Conservation (phyloP, 768 basidiomycete species). For the Suillus alpinus region DNA sequence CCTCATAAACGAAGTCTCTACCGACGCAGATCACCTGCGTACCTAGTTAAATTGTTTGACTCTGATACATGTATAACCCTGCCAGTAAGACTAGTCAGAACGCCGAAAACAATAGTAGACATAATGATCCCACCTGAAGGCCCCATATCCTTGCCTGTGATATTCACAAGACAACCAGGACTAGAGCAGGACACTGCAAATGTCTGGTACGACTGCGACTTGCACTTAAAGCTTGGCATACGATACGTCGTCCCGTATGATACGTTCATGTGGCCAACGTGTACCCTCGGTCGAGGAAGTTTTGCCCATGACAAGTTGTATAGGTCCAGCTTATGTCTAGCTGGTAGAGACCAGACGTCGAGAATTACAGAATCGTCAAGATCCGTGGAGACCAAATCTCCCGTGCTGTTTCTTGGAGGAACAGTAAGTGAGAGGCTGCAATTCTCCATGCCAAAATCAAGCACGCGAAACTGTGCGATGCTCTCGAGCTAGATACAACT, state of each 20-base stretch:
- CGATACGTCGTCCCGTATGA: neutral
- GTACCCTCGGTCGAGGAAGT: neutral
- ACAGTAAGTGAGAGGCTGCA: constrained; percentile 22
- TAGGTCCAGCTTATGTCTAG: neutral
- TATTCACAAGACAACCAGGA: constrained; percentile 1
- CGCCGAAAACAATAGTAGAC: neutral
- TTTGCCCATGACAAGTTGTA: neutral
- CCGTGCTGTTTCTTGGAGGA: constrained; percentile 12
- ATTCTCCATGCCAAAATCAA: constrained; percentile 33
- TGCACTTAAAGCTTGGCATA: neutral
- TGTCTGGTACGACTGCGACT: constrained; percentile 3
- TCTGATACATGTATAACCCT: neutral
- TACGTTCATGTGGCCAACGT: neutral
- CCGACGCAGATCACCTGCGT: neutral
- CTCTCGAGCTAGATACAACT: neutral
- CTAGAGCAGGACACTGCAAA: constrained; percentile 1
- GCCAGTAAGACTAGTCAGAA: neutral
- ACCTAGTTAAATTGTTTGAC: neutral
- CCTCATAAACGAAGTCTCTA: neutral
- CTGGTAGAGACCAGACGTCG: neutral
- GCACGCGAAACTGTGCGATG: constrained; percentile 26
- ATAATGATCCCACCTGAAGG: neutral
- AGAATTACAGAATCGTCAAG: neutral
- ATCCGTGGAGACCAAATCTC: neutral
- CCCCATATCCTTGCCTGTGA: neutral